Conservation (phyloP, 2,329 filamentous ascomycete genomes). For the Penicillium sp. region DNA sequence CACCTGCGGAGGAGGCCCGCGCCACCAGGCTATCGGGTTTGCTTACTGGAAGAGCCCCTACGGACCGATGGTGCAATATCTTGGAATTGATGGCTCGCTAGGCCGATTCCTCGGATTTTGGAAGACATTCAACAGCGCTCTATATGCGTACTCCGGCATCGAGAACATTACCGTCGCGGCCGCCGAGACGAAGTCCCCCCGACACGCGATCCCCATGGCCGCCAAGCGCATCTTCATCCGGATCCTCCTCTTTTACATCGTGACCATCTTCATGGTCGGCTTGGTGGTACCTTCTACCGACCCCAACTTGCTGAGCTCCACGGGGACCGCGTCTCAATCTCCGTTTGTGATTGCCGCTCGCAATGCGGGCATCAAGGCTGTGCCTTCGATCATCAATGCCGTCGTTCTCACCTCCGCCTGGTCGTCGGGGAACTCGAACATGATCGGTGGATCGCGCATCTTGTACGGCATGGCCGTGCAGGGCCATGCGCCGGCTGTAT, state of each 20-base stretch:
- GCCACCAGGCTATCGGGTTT: conserved; percentile 37
- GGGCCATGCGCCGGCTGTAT: conserved; percentile 37
- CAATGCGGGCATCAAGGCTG: conserved; percentile 39
- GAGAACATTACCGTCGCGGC: conserved; percentile 50
- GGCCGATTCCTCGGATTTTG: conserved; percentile 45
- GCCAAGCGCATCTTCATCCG: conserved; percentile 54
- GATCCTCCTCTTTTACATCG: conserved; percentile 54
- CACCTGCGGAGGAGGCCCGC: conserved; percentile 43
- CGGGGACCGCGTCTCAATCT: conserved; percentile 46
- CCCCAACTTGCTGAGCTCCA: conserved; percentile 45
- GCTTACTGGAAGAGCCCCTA: conserved; percentile 44
- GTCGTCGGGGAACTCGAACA: conserved; percentile 44
- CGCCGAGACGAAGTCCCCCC: conserved; percentile 51
- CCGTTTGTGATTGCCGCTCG: conserved; percentile 46
- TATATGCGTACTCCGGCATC: conserved; percentile 41
- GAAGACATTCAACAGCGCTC: conserved; percentile 30
- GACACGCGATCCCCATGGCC: conserved; percentile 53
- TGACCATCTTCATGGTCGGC: conserved; percentile 52
- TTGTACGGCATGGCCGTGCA: conserved; percentile 41
- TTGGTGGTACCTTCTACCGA: conserved; percentile 47
- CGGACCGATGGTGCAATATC: conserved; percentile 41
- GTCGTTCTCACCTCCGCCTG: conserved; percentile 31
- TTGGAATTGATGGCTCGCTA: conserved; percentile 42
- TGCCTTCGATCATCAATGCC: conserved; percentile 24
- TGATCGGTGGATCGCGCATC: conserved; percentile 38